phyloP scores from a whole-genome alignment of 2,329 filamentous ascomycete species.

The Pseudocercospora crystallina region DNA sequence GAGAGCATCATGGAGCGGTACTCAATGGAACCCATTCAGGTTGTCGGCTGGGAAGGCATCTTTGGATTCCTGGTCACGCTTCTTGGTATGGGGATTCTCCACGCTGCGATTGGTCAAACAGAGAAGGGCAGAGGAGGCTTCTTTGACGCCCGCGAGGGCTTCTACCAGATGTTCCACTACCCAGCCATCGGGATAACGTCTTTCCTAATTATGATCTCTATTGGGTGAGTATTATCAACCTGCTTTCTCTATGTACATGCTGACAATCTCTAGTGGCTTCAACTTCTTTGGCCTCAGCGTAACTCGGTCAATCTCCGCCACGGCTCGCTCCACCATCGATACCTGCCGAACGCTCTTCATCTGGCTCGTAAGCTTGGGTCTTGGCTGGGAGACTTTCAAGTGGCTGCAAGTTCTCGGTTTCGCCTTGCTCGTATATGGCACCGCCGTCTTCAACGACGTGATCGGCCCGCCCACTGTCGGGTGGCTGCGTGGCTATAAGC shows the following conservation, averaged over 20 bases:
- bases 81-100: conserved; percentile 74
- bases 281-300: conserved; percentile 98
- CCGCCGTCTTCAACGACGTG: conserved; percentile 93
- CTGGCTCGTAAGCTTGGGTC: conserved; percentile 88
- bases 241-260: conserved; percentile 4
- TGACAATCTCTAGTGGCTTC: conserved; percentile 67
- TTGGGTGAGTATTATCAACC: conserved; percentile 66
- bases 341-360: conserved; percentile 97
- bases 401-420: conserved; percentile 93
- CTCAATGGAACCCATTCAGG: conserved; percentile 78
- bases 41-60: conserved; percentile 93
- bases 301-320: conserved; percentile 84
- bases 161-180: conserved; percentile 74
- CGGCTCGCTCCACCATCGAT: conserved; percentile 92
- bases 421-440: conserved; percentile 87
- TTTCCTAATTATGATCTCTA: conserved; percentile 92
- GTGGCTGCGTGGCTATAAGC: conserved; percentile 30
- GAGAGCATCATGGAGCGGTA: conserved; percentile 86
- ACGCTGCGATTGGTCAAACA: conserved; percentile 73
- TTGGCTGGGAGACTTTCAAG: conserved; percentile 98
- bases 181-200: conserved; percentile 72
- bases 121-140: conserved; percentile 73
- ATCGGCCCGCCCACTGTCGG: conserved; percentile 66
- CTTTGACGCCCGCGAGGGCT: conserved; percentile 86
- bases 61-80: conserved; percentile 85